Evolutionary conservation across 2,329 filamentous ascomycete genomes (phyloP), one percentile per base, ranked within the genome.

Genomic region (Neodidymelliopsis sp.): DNA sequence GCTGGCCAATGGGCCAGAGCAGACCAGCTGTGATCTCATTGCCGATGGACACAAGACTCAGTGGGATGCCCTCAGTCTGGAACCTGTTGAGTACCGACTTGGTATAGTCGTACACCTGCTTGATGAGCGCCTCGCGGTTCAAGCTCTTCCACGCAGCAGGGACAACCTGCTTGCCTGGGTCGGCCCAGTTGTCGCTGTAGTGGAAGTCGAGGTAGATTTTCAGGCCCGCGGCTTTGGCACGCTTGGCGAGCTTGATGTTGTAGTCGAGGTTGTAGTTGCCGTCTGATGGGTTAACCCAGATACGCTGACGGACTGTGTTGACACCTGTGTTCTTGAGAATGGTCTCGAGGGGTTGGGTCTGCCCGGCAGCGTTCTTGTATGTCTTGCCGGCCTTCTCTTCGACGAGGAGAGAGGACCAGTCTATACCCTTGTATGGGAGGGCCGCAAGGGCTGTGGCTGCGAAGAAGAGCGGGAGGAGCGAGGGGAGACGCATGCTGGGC

Each of bases 21-120:
- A 90, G 74, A 0, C 88, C 88, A 1, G 77, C 73, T 0, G 82
- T 81, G 66, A 91, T 90, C 66, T 90, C 88, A 62, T 91, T 91
- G 18, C 88, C 88, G 56, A 91, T 86, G 12, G 84, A 86, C 38
- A 90, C 80, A 38, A 90, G 84, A 2, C 77, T 74, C 0, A 87
- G 81, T 3, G 76, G 70, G 16, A 89, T 76, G 3, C 78, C 78
- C 12, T 80, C 79, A 0, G 69, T 68, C 1, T 81, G 77, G 60
- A 90, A 89, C 12, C 77, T 71, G 62, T 90, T 83, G 49, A 82
- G 80, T 0, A 86, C 81, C 3, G 79, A 76, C 4, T 80, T 70
- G 0, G 87, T 90, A 70, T 91, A 90, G 71, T 87, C 85, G 73
- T 89, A 88, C 9, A 90, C 69, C 62, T 81, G 75, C 77, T 79